phyloP scores from a whole-genome alignment of 176 grass and related monocot genomes.

The Oryza glaberrima region DNA sequence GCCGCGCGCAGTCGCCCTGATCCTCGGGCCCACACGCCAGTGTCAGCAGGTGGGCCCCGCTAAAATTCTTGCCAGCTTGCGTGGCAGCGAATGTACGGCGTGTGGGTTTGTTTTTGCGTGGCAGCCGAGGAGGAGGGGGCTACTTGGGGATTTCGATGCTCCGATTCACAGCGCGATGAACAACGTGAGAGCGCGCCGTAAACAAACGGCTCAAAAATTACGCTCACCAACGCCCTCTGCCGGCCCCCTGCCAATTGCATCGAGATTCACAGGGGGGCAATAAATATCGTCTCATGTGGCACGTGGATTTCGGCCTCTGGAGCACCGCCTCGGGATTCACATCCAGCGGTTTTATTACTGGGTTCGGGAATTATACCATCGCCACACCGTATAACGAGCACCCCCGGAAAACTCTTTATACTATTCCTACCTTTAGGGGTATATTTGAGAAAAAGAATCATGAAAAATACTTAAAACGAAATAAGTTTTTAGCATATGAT shows the following conservation, averaged over 20 bases:
- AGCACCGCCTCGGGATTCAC: constrained; percentile 35
- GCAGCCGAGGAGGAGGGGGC: background rate
- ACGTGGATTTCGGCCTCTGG: constrained; percentile 33
- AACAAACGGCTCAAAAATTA: background rate
- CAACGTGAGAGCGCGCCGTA: background rate
- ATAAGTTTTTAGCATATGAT: no score
- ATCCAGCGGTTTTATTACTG: background rate
- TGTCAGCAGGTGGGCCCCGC: background rate
- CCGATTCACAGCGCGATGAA: background rate
- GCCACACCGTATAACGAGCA: background rate
- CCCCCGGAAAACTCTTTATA: no score
- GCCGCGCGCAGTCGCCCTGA: background rate
- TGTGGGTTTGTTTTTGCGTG: background rate
- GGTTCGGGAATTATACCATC: background rate
- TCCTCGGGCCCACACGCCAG: background rate
- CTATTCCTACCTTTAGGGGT: no score
- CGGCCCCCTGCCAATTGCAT: background rate
- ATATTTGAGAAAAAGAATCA: no score
- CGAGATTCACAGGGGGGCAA: constrained; percentile 43
- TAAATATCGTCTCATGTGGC: constrained; percentile 35
- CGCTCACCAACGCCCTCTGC: constrained; percentile 13
- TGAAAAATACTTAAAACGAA: no score
- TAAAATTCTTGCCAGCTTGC: constrained; percentile 1
- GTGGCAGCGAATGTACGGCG: constrained; percentile 32
- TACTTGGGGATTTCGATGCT: constrained; percentile 15